Evolutionary conservation across 371 early-diverging fungal genomes (phyloP).

Genomic region (Syncephalis fuscata): DNA sequence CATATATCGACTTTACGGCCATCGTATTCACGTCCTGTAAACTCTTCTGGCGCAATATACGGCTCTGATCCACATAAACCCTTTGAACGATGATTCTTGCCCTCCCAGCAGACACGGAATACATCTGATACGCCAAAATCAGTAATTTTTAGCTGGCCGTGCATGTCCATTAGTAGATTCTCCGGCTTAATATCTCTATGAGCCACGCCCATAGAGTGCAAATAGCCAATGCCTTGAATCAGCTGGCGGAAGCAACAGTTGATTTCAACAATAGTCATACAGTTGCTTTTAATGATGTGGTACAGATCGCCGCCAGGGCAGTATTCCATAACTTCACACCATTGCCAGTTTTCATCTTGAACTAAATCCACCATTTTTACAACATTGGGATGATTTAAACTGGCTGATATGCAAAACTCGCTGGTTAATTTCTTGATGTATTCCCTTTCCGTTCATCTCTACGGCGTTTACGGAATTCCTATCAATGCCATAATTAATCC

Average conservation of each 20-base stretch:
- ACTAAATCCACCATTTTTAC: conserved; percentile 85
- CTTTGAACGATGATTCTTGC: conserved; percentile 35
- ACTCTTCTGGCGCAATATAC: conserved; percentile 84
- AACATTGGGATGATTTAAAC: conserved; percentile 71
- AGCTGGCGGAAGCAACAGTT: conserved; percentile 88
- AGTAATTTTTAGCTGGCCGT: conserved; percentile 84
- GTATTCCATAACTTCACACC: conserved; percentile 86
- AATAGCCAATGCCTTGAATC: conserved; percentile 68
- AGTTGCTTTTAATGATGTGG: conserved; percentile 47
- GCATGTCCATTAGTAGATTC: conserved; percentile 74
- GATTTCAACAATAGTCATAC: conserved; percentile 56
- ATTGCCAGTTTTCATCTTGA: conserved; percentile 61
- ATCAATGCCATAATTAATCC: conserved; percentile 6
- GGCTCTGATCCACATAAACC: conserved; percentile 79
- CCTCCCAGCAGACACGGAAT: conserved; percentile 65
- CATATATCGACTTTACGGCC: conserved; percentile 69
- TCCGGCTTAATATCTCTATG: conserved; percentile 84
- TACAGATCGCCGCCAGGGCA: conserved; percentile 78
- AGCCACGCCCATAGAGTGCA: conserved; percentile 89
- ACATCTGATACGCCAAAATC: conserved; percentile 96
- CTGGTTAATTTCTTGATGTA: conserved; percentile 79
- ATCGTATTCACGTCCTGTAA: conserved; percentile 46
- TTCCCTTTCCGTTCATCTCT: conserved; percentile 71
- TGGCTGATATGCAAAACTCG: conserved; percentile 84
- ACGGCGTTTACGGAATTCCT: conserved; percentile 63